A percentile compares a stretch with the other conserved stretches of the same genome.
These are phyloP conservation scores for Paracoccidioides brasiliensis DNA, from an alignment of 2,329 filamentous ascomycete genomes.

Conservation along the genomic window DNA sequence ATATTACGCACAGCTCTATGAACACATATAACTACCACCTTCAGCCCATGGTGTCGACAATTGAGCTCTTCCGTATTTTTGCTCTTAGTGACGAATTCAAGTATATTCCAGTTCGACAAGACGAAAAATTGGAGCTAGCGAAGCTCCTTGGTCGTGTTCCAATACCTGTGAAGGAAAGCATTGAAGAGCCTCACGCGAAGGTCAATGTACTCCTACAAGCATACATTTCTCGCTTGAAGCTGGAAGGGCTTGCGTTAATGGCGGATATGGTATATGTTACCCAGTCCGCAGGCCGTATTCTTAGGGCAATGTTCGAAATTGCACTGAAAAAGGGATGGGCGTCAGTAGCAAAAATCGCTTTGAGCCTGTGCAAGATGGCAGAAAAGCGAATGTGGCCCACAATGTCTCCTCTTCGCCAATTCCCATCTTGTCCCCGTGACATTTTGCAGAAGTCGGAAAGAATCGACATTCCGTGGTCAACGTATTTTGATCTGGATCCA, in stretches of 20 bases:
- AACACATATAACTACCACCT: conserved; percentile 92
- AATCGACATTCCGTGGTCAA: conserved; percentile 85
- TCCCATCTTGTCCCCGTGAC: conserved; percentile 66
- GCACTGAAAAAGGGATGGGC: conserved; percentile 96
- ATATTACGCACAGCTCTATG: conserved; percentile 95
- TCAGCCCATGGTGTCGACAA: conserved; percentile 80
- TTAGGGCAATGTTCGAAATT: conserved; percentile 93
- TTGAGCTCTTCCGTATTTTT: conserved; percentile 94
- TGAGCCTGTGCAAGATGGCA: conserved; percentile 97
- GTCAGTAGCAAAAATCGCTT: conserved; percentile 76
- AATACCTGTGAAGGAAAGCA: conserved; percentile 92
- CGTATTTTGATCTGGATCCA: conserved; percentile 91
- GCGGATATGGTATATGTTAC: conserved; percentile 98
- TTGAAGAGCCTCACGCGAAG: conserved; percentile 93
- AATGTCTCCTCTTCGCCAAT: conserved; percentile 91
- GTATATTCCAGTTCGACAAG: conserved; percentile 93
- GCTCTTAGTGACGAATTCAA: conserved; percentile 96
- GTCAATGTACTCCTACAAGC: conserved; percentile 96
- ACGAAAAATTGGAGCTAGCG: conserved; percentile 91
- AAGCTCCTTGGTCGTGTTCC: conserved; percentile 83
- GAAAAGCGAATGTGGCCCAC: conserved; percentile 99
- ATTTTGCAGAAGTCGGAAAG: conserved; percentile 86
- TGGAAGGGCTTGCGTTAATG: conserved; percentile 91
- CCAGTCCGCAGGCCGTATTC: conserved; percentile 89
- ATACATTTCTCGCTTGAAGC: conserved; percentile 85